Evolutionary conservation across 306 rosid genomes (phyloP).

Genomic region (Ammopiptanthus mongolicus): DNA sequence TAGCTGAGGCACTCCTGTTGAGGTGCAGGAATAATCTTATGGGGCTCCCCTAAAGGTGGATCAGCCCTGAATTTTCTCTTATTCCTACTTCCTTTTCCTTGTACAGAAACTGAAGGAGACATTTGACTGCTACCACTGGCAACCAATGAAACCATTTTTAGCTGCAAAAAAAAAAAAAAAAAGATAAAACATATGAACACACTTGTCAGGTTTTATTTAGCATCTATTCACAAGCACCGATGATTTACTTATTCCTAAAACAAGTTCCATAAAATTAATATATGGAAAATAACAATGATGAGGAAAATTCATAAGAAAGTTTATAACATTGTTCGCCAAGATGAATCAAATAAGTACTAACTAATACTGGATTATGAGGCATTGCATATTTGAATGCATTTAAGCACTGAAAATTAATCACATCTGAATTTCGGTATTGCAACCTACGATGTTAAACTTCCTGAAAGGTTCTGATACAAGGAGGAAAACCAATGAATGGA

Average conservation of each 20-base stretch:
- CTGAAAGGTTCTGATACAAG: constrained; percentile 8
- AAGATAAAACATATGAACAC: constrained; percentile 24
- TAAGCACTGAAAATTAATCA: constrained; percentile 19
- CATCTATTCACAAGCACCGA: constrained; percentile 12
- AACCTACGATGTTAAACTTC: constrained; percentile 17
- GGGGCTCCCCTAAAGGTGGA: constrained; percentile 54
- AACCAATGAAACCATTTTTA: constrained; percentile 62
- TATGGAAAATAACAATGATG: constrained; percentile 2
- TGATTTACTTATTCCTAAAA: constrained; percentile 20
- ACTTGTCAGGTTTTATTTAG: constrained; percentile 17
- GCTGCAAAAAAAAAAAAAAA: constrained; percentile 30
- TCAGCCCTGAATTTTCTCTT: constrained; percentile 90
- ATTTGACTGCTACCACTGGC: constrained; percentile 45
- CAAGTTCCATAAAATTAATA: constrained; percentile 6
- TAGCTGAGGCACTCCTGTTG: constrained; percentile 56
- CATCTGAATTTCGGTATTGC: constrained; percentile 25
- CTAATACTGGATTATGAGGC: constrained; percentile 22
- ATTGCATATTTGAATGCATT: constrained; percentile 22
- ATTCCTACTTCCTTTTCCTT: constrained; percentile 78
- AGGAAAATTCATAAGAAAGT: constrained; percentile 23
- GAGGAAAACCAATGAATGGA: constrained; percentile 7
- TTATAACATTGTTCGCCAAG: constrained; percentile 24
- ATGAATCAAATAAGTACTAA: constrained; percentile 22
- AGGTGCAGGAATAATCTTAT: constrained; percentile 45
- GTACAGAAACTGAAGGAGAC: constrained; percentile 52